Base-by-base conservation (phyloP, 768 basidiomycete genomes). In the Lactarius pseudohatsudake region DNA sequence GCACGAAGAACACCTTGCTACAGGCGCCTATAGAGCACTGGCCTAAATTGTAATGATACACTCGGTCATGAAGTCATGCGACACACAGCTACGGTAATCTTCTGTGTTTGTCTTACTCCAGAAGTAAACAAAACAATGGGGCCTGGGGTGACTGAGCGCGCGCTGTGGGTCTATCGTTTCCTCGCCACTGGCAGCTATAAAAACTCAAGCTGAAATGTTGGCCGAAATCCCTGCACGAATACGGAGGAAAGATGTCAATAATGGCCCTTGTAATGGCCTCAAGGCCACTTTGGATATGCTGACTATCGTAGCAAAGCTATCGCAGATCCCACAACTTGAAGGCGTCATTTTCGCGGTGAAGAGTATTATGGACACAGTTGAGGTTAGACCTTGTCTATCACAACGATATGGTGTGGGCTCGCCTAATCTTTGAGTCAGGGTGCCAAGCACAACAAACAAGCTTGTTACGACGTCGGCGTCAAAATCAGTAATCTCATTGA, bases 361-460 rank as follows among this genome's bases (percentile, higher is more conserved):
- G 50, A 38, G 32, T 30, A 63, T 67, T 50, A 67, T 67, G 57
- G 66, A 67, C 5, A 63, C 28, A 4, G 57, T 67, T 0, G 66
- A 67, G 61, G 66, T 63, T 13, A 36, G 56, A 4, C 40, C 1
- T 7, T 36, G 22, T 59, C 40, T 28, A 16, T 34, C 8, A 34
- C 8, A 34, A 1, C 38, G 26, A 8, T 20, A 10, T 26, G 34
- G 32, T 22, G 16, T 30, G 30, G 55, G 15, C 15, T 54, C 40
- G 30, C 36, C 40, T 63, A 53, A 63, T 55, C 6, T 22, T 3
- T 43, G 40, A 13, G 15, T 11, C 26, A 69, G 68, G 57, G 60
- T 15, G 57, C 65, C 22, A 69, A 69, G 38, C 68, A 69, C 41
- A 69, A 69, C 34, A 69, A 69, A 28, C 64, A 69, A 61, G 64